Conservation (phyloP, 768 basidiomycete species). For the Gymnopilus junonius region DNA sequence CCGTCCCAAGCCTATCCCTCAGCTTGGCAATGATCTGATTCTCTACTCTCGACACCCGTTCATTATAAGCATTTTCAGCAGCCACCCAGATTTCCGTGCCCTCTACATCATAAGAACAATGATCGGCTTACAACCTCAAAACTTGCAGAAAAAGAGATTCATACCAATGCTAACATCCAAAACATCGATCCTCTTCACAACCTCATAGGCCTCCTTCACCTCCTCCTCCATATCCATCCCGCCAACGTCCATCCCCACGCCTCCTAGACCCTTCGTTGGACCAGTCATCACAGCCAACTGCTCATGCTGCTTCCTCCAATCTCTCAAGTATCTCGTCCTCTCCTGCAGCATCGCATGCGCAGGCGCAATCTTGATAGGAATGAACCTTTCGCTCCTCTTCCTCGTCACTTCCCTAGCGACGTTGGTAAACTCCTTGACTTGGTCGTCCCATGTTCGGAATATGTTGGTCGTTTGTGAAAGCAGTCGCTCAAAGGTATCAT, state of each 20-base stretch:
- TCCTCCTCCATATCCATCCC: conserved; percentile 99
- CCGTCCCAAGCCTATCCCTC: conserved; percentile 90
- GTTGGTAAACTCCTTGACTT: conserved; percentile 90
- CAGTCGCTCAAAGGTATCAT: conserved; percentile 90
- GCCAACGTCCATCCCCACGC: conserved; percentile 72
- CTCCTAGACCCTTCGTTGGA: conserved; percentile 83
- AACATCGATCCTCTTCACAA: conserved; percentile 96
- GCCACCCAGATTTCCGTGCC: conserved; percentile 98
- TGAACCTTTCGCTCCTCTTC: conserved; percentile 89
- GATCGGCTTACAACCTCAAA: not conserved
- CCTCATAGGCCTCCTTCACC: conserved; percentile 94
- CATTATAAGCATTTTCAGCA: conserved; percentile 97
- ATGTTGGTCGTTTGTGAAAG: conserved; percentile 76
- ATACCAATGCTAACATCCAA: conserved; percentile 90
- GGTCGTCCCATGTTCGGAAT: conserved; percentile 88
- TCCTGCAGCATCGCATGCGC: conserved; percentile 94
- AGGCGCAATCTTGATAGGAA: conserved; percentile 92
- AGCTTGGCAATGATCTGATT: conserved; percentile 97
- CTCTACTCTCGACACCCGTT: conserved; percentile 95
- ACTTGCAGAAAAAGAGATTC: conserved; percentile 27
- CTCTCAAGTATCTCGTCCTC: conserved; percentile 80
- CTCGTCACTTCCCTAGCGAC: conserved; percentile 92
- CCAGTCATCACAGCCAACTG: conserved; percentile 97
- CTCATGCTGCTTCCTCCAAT: conserved; percentile 97
- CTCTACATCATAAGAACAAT: conserved; percentile 52